Base-by-base conservation (phyloP, 1,284 basidiomycete genomes). In the Marasmius fiardii region DNA sequence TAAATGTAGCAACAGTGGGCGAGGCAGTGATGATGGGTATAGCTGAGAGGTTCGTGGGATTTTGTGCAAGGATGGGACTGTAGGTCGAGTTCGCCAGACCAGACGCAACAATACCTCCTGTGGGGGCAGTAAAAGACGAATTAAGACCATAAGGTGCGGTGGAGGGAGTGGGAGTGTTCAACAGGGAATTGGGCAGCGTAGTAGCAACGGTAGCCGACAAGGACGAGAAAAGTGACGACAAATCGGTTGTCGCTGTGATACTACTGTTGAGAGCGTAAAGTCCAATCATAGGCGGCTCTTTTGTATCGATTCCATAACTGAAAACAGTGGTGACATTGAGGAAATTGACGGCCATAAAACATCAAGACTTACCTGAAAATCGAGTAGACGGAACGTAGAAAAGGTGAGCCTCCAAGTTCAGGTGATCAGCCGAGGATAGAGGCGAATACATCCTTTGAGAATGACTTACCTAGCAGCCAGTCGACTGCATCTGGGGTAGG, bases 331-430 rank as follows among this genome's bases (percentile, higher is more conserved):
- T 56, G n/a, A 57, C 35, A 41, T 44, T 51, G 45, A 18, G 56
- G 60, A 51, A 23, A 24, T 18, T 43, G n/a, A n/a, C n/a, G n/a
- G n/a, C 45, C 21, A 43, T 55, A 11, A 52, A 58, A 1, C 35
- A 43, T 53, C 59, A 51, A 37, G 44, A 14, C 68, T 62, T 55
- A 90, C 90, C 86, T 90, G 75, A 83, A 95, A 48, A 95, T 77
- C 3, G 87, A 86, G 68, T 95, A 95, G 0, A 93, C 88, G 2
- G 89, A 88, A 48, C 86, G 79, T 56, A 95, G 67, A 69, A 95
- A 95, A 0, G 90, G 79, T 2, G 82, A 75, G n/a, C 92, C 92
- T 77, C 60, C 7, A 37, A 23, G 52, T 35, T 37, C 31, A 43
- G 28, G 53, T 53, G n/a, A 51, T n/a, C 10, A 47, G 41, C 51